Percentiles rank a stretch among this genome's conserved stretches.
These are phyloP conservation scores for Gracilaria domingensis DNA, from an alignment of 23 red algal genomes.

Conservation along the genomic window DNA sequence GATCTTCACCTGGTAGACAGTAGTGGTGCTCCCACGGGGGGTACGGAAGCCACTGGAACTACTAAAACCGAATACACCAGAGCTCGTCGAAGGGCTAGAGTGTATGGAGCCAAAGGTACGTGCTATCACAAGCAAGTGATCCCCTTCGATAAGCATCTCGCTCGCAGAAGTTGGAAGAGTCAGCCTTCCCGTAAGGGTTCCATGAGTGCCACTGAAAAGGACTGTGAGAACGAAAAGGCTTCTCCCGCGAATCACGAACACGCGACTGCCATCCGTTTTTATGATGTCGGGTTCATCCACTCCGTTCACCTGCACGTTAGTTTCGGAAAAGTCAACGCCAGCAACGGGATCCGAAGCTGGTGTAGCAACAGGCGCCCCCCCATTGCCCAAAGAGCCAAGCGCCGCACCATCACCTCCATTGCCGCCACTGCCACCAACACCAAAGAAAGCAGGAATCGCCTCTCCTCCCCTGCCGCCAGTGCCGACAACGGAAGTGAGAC, in stretches of 20 bases:
- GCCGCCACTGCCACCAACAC: neutral
- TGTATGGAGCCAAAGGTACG: neutral
- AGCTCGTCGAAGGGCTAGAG: no score
- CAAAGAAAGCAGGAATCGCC: no score
- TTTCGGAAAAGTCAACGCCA: conserved; percentile 53
- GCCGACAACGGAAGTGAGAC: no score
- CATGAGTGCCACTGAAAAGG: neutral
- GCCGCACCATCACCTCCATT: neutral
- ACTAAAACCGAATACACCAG: neutral
- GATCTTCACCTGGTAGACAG: conserved; percentile 58
- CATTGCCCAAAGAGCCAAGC: neutral
- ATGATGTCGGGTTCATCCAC: conserved; percentile 75
- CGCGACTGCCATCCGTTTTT: conserved; percentile 63
- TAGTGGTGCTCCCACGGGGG: neutral
- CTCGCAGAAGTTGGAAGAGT: conserved; percentile 8
- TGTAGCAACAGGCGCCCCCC: no score
- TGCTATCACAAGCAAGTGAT: conserved; percentile 54
- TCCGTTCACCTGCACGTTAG: conserved; percentile 57
- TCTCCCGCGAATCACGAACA: conserved; percentile 35
- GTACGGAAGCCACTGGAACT: neutral
- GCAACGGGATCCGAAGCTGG: conserved; percentile 14
- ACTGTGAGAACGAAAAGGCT: conserved; percentile 39
- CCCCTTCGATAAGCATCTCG: conserved; percentile 69
- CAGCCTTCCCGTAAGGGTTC: neutral
- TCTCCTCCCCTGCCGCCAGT: no score